Percentiles rank a stretch among this genome's conserved stretches.
These are phyloP conservation scores for Selaginella tamariscina DNA, from an alignment of 75 land plant genomes.

Conservation along the genomic window DNA sequence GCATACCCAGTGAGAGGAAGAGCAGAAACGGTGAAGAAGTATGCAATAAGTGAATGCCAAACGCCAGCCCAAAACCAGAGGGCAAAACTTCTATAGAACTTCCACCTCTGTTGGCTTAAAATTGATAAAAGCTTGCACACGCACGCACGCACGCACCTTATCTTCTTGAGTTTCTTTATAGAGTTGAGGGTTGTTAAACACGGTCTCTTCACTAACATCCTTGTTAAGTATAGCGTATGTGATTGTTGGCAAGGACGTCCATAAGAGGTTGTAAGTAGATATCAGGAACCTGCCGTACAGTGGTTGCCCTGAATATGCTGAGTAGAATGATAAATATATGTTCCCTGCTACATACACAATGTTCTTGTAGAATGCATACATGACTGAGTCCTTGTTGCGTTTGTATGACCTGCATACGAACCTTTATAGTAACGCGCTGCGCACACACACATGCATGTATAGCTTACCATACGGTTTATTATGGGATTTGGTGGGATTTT, in stretches of 20 bases:
- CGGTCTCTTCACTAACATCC: slow-evolving; percentile 23
- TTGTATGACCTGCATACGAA: slow-evolving; percentile 22
- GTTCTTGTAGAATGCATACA: slow-evolving; percentile 31
- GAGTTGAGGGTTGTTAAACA: slow-evolving; percentile 29
- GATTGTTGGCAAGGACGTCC: slow-evolving; percentile 28
- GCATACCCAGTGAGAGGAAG: slow-evolving; percentile 18
- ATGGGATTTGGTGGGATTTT: not conserved
- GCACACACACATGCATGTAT: not conserved
- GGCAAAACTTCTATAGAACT: slow-evolving; percentile 14
- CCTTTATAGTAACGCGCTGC: not conserved
- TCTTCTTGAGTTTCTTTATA: slow-evolving; percentile 24
- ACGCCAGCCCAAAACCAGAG: slow-evolving; percentile 16
- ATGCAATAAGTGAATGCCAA: slow-evolving; percentile 27
- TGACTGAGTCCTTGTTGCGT: slow-evolving; percentile 22
- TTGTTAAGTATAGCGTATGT: slow-evolving; percentile 19
- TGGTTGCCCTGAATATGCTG: slow-evolving; percentile 28
- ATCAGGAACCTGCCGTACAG: slow-evolving; percentile 16
- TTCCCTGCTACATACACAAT: slow-evolving; percentile 27
- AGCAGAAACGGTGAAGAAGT: slow-evolving; percentile 21
- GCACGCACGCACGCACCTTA: too few species aligned
- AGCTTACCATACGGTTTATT: not conserved
- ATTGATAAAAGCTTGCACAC: too few species aligned
- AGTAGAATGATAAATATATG: slow-evolving; percentile 24
- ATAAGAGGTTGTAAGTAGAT: slow-evolving; percentile 24
- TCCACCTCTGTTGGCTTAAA: slow-evolving; percentile 12